phyloP scores from a whole-genome alignment of 805 yeast species.

The Alloascoidea hylecoeti region DNA sequence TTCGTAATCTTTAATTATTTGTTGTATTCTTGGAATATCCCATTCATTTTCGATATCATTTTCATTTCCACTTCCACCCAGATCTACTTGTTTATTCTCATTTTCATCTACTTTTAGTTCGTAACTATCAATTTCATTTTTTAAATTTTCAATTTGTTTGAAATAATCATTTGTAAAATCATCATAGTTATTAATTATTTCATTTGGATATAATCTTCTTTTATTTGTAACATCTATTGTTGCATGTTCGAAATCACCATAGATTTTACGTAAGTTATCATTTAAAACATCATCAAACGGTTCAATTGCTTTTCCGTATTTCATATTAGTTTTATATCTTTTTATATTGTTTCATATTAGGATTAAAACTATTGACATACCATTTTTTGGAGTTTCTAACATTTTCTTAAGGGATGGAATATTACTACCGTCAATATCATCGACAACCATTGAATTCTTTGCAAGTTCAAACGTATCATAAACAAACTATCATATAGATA shows the following conservation, averaged over 20 bases:
- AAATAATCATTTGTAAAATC: constrained; percentile 17
- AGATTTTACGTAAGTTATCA: constrained; percentile 38
- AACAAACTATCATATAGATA: constrained; percentile 18
- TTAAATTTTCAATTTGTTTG: neutral
- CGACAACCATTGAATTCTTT: constrained; percentile 39
- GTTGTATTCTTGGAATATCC: neutral
- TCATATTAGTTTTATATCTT: constrained; percentile 9
- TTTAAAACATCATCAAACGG: constrained; percentile 60
- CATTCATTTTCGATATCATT: neutral
- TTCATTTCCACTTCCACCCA: no score
- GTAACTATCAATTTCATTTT: neutral
- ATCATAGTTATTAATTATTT: constrained; percentile 17
- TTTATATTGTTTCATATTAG: constrained; percentile 9
- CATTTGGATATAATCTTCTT: constrained; percentile 22
- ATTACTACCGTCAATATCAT: constrained; percentile 29
- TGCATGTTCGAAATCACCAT: constrained; percentile 47
- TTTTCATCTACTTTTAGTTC: neutral
- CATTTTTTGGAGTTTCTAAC: constrained; percentile 10
- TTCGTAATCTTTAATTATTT: neutral
- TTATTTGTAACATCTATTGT: constrained; percentile 41
- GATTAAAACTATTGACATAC: constrained; percentile 3
- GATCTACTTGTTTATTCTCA: neutral
- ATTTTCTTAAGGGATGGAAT: constrained; percentile 12
- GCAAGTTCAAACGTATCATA: constrained; percentile 42
- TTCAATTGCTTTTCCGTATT: constrained; percentile 41